Evolutionary conservation across 139 green algal genomes (phyloP).

Genomic region (Chlorella ohadii): DNA sequence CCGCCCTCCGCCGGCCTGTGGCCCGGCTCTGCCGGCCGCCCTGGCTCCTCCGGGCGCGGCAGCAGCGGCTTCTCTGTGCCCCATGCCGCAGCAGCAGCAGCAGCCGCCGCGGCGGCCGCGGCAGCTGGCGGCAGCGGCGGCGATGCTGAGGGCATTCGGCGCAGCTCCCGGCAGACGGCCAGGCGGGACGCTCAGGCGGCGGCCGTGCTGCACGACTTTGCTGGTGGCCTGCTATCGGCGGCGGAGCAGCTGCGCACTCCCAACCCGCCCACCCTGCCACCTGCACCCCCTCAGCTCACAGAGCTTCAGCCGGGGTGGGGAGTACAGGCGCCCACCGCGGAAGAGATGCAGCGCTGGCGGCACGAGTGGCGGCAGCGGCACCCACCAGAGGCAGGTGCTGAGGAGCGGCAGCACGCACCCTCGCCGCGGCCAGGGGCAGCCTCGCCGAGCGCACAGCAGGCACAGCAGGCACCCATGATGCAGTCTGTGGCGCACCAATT

Average conservation of each 20-base stretch:
- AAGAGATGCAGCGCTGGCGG: constrained; percentile 23
- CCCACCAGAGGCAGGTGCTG: background rate
- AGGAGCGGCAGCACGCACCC: background rate
- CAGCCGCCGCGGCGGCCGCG: background rate
- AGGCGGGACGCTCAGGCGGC: constrained; percentile 1
- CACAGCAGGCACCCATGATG: background rate
- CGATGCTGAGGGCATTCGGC: background rate
- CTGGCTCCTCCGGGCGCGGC: too few species aligned
- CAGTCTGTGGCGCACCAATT: background rate
- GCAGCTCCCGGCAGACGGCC: constrained; percentile 7
- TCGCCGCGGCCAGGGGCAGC: background rate
- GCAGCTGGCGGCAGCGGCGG: background rate
- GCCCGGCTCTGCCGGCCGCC: background rate
- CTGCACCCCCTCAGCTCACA: background rate
- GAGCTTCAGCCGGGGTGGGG: background rate
- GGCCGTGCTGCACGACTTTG: constrained; percentile 19
- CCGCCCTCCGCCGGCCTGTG: background rate
- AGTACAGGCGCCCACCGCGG: background rate
- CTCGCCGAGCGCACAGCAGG: too few species aligned
- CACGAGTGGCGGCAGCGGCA: constrained; percentile 3
- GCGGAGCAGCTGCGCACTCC: constrained; percentile 24
- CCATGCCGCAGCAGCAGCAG: background rate
- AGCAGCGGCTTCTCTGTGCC: background rate
- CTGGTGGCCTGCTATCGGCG: background rate
- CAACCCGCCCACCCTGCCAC: background rate